Conservation (phyloP, 768 basidiomycete species). For the Lentinula boryana region DNA sequence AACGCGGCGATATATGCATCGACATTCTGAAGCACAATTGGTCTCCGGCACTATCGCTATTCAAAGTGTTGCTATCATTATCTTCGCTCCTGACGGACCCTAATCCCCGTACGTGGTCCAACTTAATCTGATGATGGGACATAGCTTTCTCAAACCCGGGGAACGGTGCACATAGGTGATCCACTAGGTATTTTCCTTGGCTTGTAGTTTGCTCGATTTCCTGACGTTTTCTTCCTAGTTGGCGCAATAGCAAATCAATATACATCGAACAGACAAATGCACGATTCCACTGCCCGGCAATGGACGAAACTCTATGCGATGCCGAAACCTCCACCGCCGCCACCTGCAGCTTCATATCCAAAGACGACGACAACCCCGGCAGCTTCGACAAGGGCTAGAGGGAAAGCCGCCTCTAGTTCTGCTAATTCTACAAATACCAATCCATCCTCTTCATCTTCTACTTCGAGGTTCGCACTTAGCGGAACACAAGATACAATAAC, state of each 20-base stretch:
- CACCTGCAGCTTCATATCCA: constrained; percentile 15
- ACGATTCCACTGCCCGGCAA: constrained; percentile 72
- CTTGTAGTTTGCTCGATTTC: not conserved
- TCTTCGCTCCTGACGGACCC: constrained; percentile 92
- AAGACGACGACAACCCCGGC: constrained; percentile 11
- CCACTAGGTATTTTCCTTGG: constrained; percentile 48
- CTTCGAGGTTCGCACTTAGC: not conserved
- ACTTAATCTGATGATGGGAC: not conserved
- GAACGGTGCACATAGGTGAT: constrained; percentile 41
- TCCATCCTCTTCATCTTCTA: not conserved
- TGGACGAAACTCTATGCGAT: constrained; percentile 73
- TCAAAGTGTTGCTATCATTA: constrained; percentile 91
- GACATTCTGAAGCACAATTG: constrained; percentile 92
- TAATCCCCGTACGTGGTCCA: constrained; percentile 68
- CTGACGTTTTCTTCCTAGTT: constrained; percentile 3
- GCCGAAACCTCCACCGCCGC: constrained; percentile 31
- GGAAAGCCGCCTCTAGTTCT: constrained; percentile 23
- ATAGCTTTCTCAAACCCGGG: not conserved
- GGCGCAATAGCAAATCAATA: constrained; percentile 75
- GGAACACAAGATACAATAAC: not conserved
- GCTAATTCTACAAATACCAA: not conserved
- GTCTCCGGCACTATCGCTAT: constrained; percentile 90
- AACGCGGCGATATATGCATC: constrained; percentile 74
- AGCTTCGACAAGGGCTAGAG: constrained; percentile 23
- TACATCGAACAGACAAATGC: constrained; percentile 54